These are phyloP conservation scores for Entoloma clypeatum DNA, from an alignment of 1,284 basidiomycete species.

Conservation along the genomic window DNA sequence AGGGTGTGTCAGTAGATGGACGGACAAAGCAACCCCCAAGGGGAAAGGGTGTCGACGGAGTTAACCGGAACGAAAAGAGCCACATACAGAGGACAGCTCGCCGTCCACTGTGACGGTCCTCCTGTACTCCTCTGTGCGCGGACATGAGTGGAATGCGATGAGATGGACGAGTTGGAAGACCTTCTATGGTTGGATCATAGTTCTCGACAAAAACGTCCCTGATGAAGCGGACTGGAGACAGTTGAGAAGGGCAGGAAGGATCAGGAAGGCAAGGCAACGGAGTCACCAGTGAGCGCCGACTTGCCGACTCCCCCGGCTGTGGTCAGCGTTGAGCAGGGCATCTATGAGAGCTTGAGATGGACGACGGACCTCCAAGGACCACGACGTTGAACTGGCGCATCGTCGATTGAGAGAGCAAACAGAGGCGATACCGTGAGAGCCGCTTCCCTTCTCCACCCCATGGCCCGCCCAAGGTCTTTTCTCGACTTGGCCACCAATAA, in stretches of 20 bases:
- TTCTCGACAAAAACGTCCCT: conserved; percentile 70
- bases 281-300: conserved; percentile 61
- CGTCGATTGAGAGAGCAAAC: conserved; percentile 19
- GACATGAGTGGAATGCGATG: conserved; percentile 1
- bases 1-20: conserved; percentile 8
- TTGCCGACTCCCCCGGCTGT: conserved; percentile 82
- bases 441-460: conserved; percentile 17
- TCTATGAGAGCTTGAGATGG: conserved; percentile 5
- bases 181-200: conserved; percentile 84
- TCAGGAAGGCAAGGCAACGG: conserved; percentile 8
- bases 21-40: conserved; percentile 9
- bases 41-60: conserved; percentile 18
- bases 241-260: conserved; percentile 1
- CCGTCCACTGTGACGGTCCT: conserved; percentile 60
- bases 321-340: neutral
- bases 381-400: conserved; percentile 73
- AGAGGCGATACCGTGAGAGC: conserved; percentile 8
- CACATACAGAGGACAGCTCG: conserved; percentile 49
- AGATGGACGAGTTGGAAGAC: conserved; percentile 31
- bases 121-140: conserved; percentile 58
- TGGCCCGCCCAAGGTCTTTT: conserved; percentile 59
- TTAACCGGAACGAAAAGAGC: conserved; percentile 13
- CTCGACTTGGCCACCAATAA: conserved; percentile 60
- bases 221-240: conserved; percentile 61
- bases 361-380: conserved; percentile 65